These are phyloP conservation scores for Citrus hindsii DNA, from an alignment of 345 rosid species.

Conservation along the genomic window DNA sequence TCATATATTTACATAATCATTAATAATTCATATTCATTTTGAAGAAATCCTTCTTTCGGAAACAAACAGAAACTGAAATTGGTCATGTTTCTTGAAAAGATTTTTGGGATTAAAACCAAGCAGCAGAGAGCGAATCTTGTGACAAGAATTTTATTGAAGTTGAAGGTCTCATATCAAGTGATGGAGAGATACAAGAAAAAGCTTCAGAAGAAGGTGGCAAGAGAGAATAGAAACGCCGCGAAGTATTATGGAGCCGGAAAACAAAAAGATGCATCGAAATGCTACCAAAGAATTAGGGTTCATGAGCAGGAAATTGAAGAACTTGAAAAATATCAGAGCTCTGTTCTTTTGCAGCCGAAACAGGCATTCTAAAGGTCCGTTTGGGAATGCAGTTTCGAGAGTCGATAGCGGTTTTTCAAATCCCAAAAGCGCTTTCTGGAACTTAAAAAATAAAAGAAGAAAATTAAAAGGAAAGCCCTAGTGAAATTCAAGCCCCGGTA, in stretches of 20 bases:
- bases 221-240: background rate
- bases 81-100: background rate
- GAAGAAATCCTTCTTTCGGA: no score
- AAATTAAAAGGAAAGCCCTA: no score
- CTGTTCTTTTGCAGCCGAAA: background rate
- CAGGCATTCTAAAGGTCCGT: background rate
- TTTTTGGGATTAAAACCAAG: background rate
- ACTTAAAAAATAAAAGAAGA: no score
- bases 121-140: background rate
- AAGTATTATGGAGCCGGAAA: background rate
- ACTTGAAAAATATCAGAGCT: background rate
- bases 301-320: background rate
- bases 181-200: background rate
- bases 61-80: background rate
- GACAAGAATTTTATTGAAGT: background rate
- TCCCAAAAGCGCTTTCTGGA: background rate
- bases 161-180: background rate
- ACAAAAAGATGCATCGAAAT: background rate
- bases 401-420: background rate
- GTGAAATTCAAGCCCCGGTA: no score
- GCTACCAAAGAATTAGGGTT: background rate
- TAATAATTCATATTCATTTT: no score
- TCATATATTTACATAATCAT: no score
- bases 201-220: background rate
- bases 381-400: background rate